Percentiles rank a stretch among this genome's conserved stretches.
Evolutionary conservation across 2,329 filamentous ascomycete species (phyloP).

Genomic region (Claviceps fusiformis): DNA sequence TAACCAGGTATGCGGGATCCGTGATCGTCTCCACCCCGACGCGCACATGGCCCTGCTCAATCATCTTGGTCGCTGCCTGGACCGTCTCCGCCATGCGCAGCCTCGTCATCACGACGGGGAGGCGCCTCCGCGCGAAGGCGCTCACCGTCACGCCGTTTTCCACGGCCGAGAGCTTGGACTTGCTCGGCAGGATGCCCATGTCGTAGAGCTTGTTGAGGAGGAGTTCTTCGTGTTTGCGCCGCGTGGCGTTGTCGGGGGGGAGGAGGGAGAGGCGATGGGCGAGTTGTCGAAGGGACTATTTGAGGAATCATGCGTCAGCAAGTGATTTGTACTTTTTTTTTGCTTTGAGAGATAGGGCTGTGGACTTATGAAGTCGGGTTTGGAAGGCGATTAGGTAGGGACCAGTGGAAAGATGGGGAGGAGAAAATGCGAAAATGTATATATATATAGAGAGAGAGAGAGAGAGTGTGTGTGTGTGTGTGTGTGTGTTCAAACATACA

Average conservation of each 20-base stretch:
- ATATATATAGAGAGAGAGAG: not conserved
- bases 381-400: no score
- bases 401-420: no score
- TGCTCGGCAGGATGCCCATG: slow-evolving; percentile 71
- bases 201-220: slow-evolving; percentile 85
- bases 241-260: slow-evolving; percentile 62
- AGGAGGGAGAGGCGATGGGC: slow-evolving; percentile 79
- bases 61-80: slow-evolving; percentile 69
- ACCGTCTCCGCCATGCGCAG: slow-evolving; percentile 87
- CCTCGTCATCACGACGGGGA: slow-evolving; percentile 85
- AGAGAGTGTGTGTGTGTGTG: no score
- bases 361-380: no score
- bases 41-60: slow-evolving; percentile 88
- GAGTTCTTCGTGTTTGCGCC: slow-evolving; percentile 73
- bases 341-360: no score
- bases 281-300: slow-evolving; percentile 68
- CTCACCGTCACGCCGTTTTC: slow-evolving; percentile 83
- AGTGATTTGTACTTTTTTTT: not conserved
- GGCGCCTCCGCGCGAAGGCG: slow-evolving; percentile 68
- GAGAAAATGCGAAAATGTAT: no score
- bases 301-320: not conserved
- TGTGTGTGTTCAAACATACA: slow-evolving; percentile 37
- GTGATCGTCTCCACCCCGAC: slow-evolving; percentile 84
- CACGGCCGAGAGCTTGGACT: slow-evolving; percentile 68
- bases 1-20: slow-evolving; percentile 81